Percentiles rank a stretch among this genome's conserved stretches.
phyloP scores from a whole-genome alignment of 257 asterid genomes.

The Solanum verrucosum region DNA sequence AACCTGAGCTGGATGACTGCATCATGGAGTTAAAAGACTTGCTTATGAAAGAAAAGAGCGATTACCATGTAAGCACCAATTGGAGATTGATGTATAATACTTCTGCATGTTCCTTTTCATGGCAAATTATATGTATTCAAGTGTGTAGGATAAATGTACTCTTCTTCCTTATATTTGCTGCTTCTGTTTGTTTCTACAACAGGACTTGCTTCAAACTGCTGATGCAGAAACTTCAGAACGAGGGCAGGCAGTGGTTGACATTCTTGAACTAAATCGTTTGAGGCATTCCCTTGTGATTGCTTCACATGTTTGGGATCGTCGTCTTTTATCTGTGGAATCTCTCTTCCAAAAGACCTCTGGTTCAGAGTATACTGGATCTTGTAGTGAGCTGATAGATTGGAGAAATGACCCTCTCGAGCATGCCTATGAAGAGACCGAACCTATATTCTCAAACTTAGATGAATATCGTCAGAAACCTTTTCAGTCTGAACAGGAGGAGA shows the following conservation, averaged over 20 bases:
- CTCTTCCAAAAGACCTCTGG: slow-evolving; percentile 37
- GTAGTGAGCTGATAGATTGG: slow-evolving; percentile 12
- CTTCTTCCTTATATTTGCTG: background rate
- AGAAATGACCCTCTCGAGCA: slow-evolving; percentile 19
- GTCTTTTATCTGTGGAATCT: slow-evolving; percentile 43
- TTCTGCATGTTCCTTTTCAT: background rate
- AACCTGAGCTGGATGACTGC: slow-evolving; percentile 35
- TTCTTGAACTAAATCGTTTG: slow-evolving; percentile 72
- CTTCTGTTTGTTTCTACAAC: slow-evolving; percentile 1
- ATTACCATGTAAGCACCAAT: slow-evolving; percentile 43
- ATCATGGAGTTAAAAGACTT: slow-evolving; percentile 46
- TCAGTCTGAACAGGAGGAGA: slow-evolving; percentile 8
- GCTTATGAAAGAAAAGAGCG: slow-evolving; percentile 38
- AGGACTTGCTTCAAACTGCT: slow-evolving; percentile 47
- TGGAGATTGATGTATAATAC: background rate
- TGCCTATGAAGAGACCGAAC: slow-evolving; percentile 21
- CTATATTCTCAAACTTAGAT: slow-evolving; percentile 18
- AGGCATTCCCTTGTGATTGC: slow-evolving; percentile 58
- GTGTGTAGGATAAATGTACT: background rate
- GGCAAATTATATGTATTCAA: background rate
- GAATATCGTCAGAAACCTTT: slow-evolving; percentile 11
- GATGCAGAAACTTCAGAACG: slow-evolving; percentile 16
- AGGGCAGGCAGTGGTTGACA: slow-evolving; percentile 33
- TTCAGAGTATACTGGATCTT: slow-evolving; percentile 16
- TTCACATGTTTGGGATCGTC: slow-evolving; percentile 64